Base-by-base conservation (phyloP, 805 yeast genomes). In the Sporopachydermia lactativora region DNA sequence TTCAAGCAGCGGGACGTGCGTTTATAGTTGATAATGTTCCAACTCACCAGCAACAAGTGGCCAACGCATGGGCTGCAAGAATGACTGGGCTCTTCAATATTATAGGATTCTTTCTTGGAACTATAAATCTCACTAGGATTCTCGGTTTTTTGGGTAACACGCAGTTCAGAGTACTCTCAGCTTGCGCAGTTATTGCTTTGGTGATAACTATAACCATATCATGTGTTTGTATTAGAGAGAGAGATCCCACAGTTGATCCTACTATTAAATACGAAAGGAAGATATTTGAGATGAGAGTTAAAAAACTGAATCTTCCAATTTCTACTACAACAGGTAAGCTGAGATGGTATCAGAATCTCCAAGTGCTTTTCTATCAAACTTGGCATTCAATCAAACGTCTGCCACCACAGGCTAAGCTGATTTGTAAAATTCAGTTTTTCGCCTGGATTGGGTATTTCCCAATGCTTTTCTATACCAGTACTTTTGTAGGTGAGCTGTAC, bases 381-480 rank as follows among this genome's bases (percentile, higher is more conserved):
- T 38, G 47, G 0, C 50, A 57, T 8, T 63, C 68, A 8, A 54
- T 65, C 6, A 47, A 43, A 2, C 49, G 60, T 19, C 52, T 75
- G 6, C 75, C 81, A 5, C 65, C 69, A 2, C 75, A 70, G 45
- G 68, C 73, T 2, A 62, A 62, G 39, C 52, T 62, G 1, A 71
- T 74, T 3, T 75, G 79, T 47, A 59, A 56, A 40, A 73, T 75
- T 1, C 78, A 76, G 52, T 70, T 75, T 43, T 71, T 71, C 53
- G 81, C 81, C 1, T 76, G 81, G 81, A 68, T 75, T 35, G 80
- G 80, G 1, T 76, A 77, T 58, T 76, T 76, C 56, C 78, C 79
- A 1, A 66, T 76, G 70, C 51, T 76, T 18, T 76, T 75, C 45
- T 76, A 75, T 49, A 74, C 80, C 3, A 71, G 81, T 2, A 73